These are phyloP conservation scores for Paraglomus occultum DNA, from an alignment of 192 early-diverging fungal genomes.

Conservation along the genomic window DNA sequence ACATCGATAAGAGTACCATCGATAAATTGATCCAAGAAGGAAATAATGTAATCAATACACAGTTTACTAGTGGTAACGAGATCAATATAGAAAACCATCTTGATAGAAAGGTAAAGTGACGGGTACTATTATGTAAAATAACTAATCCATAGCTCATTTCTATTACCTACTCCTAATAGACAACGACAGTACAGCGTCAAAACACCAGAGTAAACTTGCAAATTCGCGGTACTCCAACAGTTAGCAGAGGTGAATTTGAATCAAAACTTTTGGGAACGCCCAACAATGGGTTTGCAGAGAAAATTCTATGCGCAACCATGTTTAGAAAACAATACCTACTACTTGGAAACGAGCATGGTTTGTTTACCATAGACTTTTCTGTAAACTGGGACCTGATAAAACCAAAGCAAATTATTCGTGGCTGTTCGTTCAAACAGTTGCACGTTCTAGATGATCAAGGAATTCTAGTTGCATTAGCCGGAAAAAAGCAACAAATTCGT, in stretches of 20 bases:
- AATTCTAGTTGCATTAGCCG: constrained; percentile 13
- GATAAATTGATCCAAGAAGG: too few species aligned
- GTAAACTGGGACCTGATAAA: constrained; percentile 19
- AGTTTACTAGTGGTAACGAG: too few species aligned
- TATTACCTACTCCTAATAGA: too few species aligned
- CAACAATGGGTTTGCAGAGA: neutral
- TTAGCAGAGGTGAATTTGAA: constrained; percentile 7
- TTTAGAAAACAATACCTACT: constrained; percentile 23
- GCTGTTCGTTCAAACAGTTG: constrained; percentile 13
- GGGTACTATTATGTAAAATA: too few species aligned
- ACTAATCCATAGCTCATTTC: too few species aligned
- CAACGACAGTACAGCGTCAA: too few species aligned
- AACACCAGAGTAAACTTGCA: too few species aligned
- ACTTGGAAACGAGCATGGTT: constrained; percentile 20
- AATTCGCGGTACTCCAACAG: too few species aligned
- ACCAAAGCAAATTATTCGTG: constrained; percentile 13
- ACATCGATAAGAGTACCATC: too few species aligned
- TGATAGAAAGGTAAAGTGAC: too few species aligned
- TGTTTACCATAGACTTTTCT: constrained; percentile 12
- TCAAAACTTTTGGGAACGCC: constrained; percentile 18
- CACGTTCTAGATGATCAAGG: constrained; percentile 8
- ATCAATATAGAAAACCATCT: too few species aligned
- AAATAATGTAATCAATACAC: too few species aligned
- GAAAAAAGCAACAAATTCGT: constrained; percentile 15
- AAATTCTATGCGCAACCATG: constrained; percentile 5